Evolutionary conservation across 257 asterid genomes (phyloP).

Genomic region (Misopates orontium): DNA sequence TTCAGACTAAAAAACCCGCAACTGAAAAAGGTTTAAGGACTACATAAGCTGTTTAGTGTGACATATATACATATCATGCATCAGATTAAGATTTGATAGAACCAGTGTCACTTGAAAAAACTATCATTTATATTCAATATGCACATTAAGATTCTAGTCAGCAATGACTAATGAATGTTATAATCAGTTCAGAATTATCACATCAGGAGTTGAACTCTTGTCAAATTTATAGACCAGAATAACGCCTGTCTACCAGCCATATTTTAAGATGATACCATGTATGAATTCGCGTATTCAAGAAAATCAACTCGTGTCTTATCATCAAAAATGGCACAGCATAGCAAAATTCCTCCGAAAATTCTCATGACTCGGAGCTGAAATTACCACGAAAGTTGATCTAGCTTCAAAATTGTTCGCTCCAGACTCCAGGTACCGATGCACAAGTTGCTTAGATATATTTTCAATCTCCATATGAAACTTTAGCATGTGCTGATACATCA

Average conservation of each 20-base stretch:
- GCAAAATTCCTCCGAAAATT: background rate
- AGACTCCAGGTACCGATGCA: no score
- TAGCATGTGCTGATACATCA: background rate
- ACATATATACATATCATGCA: constrained; percentile 1
- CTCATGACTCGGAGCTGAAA: constrained; percentile 3
- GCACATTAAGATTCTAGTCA: no score
- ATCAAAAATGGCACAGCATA: constrained; percentile 12
- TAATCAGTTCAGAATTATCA: constrained; percentile 1
- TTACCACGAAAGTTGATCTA: constrained; percentile 7
- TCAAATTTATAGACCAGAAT: background rate
- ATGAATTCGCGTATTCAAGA: constrained; percentile 14
- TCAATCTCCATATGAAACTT: no score
- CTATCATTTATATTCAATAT: no score
- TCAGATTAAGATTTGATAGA: no score
- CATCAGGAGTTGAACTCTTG: background rate
- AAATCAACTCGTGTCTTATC: constrained; percentile 4
- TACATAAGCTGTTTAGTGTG: background rate
- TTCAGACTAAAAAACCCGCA: constrained; percentile 1
- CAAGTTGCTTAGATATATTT: no score
- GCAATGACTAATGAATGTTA: background rate
- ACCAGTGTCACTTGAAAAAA: no score
- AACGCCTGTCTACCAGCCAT: no score
- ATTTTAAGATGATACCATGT: background rate
- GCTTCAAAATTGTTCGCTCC: background rate
- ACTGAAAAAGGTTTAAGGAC: background rate